Percentiles rank a stretch among this genome's conserved stretches.
phyloP scores from a whole-genome alignment of 75 land plant genomes.

The Picea sitchensis region DNA sequence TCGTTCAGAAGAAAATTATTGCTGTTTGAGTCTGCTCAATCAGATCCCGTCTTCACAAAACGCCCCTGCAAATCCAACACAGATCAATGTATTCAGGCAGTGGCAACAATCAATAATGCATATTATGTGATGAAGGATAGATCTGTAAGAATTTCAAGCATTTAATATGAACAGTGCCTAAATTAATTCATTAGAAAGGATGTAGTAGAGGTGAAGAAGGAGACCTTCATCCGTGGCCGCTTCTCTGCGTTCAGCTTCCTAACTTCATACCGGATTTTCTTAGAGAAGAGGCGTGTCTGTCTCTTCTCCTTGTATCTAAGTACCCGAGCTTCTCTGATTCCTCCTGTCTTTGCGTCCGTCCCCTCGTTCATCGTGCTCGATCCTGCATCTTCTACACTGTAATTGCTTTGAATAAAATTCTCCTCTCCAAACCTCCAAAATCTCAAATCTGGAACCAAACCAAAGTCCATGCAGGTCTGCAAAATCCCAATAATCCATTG shows the following conservation, averaged over 20 bases:
- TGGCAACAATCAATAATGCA: background rate
- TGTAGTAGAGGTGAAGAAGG: background rate
- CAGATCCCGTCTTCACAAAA: conserved; percentile 25
- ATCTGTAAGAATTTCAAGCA: background rate
- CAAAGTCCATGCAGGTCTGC: conserved; percentile 20
- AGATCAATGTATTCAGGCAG: background rate
- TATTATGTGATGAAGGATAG: background rate
- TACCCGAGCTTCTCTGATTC: conserved; percentile 48
- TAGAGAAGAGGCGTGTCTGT: conserved; percentile 51
- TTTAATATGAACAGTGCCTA: background rate
- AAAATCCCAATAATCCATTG: background rate
- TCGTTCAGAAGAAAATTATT: no score
- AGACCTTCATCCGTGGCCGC: conserved; percentile 60
- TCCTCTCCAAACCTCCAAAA: conserved; percentile 10
- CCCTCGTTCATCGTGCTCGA: background rate
- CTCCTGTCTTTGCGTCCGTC: background rate
- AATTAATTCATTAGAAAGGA: background rate
- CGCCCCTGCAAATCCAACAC: conserved; percentile 29
- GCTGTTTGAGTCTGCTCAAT: no score
- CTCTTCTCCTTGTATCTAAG: conserved; percentile 62
- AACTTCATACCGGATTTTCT: conserved; percentile 55
- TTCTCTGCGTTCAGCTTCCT: conserved; percentile 65
- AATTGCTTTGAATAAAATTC: background rate
- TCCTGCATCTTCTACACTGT: background rate
- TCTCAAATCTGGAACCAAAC: conserved; percentile 21